Percentiles rank a stretch among this genome's conserved stretches.
Conservation (phyloP, 1,284 basidiomycete species). For the Sanghuangporus baumii region DNA sequence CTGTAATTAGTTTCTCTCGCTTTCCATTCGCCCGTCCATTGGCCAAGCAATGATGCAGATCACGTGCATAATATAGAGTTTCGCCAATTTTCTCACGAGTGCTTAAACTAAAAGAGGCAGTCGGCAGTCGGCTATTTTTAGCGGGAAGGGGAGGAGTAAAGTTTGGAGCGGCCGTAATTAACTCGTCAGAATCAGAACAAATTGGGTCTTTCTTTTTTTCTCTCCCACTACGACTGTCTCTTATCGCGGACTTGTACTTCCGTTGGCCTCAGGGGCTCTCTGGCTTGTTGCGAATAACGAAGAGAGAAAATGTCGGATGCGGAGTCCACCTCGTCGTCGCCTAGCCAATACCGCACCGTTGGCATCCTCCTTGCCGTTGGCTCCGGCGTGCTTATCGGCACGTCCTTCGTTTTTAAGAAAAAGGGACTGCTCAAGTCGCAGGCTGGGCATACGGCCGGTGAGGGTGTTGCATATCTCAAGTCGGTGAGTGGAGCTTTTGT, state of each 20-base stretch:
- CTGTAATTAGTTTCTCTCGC: no score
- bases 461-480: constrained; percentile 94
- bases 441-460: constrained; percentile 69
- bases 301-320: neutral
- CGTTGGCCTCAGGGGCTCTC: no score
- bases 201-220: no score
- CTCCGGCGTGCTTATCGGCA: constrained; percentile 87
- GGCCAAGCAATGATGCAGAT: neutral
- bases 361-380: constrained; percentile 78
- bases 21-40: neutral
- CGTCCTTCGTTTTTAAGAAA: constrained; percentile 96
- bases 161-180: neutral
- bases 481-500: constrained; percentile 46
- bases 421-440: constrained; percentile 77
- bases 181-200: no score
- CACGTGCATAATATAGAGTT: neutral
- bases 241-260: no score
- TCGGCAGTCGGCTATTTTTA: neutral
- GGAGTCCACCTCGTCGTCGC: constrained; percentile 5
- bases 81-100: neutral
- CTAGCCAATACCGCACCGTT: constrained; percentile 29
- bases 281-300: no score
- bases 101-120: neutral
- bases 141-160: neutral
- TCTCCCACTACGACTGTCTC: no score